Evolutionary conservation across 1,139 yeast genomes (phyloP).

Genomic region (Lodderomyces oxycetoniae): DNA sequence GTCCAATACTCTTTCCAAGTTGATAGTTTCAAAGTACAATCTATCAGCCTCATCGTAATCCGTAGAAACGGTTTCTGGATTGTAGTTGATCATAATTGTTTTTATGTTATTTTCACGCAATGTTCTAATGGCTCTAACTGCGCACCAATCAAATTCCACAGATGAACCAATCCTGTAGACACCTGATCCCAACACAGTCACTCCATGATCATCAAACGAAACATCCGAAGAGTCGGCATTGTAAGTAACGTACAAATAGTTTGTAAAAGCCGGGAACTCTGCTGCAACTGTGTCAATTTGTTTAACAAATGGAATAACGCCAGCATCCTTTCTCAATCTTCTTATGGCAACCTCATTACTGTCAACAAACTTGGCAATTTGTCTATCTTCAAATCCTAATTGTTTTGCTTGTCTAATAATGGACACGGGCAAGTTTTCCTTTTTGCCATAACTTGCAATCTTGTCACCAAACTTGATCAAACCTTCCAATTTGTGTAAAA

Average conservation of each 20-base stretch:
- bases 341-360: slow-evolving; percentile 94
- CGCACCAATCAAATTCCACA: slow-evolving; percentile 96
- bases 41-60: slow-evolving; percentile 99
- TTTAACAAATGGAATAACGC: slow-evolving; percentile 88
- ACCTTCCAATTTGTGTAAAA: slow-evolving; percentile 77
- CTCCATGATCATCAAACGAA: slow-evolving; percentile 77
- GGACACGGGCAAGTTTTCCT: slow-evolving; percentile 44
- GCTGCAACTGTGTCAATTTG: slow-evolving; percentile 99
- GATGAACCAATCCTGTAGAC: slow-evolving; percentile 94
- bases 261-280: slow-evolving; percentile 96
- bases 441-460: slow-evolving; percentile 54
- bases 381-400: slow-evolving; percentile 95
- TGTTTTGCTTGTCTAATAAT: slow-evolving; percentile 82
- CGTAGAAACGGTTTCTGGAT: slow-evolving; percentile 97
- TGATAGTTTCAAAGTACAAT: slow-evolving; percentile 92
- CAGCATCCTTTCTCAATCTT: slow-evolving; percentile 82
- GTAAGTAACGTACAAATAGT: slow-evolving; percentile 91
- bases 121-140: slow-evolving; percentile 92
- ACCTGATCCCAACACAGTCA: slow-evolving; percentile 89
- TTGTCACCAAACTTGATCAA: slow-evolving; percentile 65
- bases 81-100: slow-evolving; percentile 96
- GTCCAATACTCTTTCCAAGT: slow-evolving; percentile 91
- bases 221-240: slow-evolving; percentile 90
- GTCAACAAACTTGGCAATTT: slow-evolving; percentile 83
- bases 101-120: slow-evolving; percentile 81